Conservation (phyloP, 768 basidiomycete species). For the Termitomyces sp. region DNA sequence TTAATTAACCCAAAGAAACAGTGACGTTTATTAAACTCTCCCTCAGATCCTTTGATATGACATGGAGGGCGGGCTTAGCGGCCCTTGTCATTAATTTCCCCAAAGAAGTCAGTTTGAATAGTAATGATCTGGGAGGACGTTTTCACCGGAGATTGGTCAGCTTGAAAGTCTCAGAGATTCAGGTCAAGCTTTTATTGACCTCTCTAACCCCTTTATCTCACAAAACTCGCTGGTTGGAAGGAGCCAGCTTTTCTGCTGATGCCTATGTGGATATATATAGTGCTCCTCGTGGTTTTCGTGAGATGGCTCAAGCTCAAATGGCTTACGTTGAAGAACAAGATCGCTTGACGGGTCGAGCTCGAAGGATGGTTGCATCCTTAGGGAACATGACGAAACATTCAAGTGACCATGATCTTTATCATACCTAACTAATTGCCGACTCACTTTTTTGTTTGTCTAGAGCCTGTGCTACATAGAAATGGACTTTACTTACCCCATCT, state of each 20-base stretch:
- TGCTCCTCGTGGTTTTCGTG: slow-evolving; percentile 51
- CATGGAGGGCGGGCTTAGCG: slow-evolving; percentile 47
- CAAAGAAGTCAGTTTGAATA: slow-evolving; percentile 57
- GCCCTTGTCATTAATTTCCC: slow-evolving; percentile 52
- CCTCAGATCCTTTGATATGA: slow-evolving; percentile 46
- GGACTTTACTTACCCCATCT: slow-evolving; percentile 45
- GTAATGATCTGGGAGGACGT: slow-evolving; percentile 70
- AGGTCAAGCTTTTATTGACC: slow-evolving; percentile 44
- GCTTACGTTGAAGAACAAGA: slow-evolving; percentile 73
- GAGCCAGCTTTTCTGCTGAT: slow-evolving; percentile 47
- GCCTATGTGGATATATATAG: slow-evolving; percentile 64
- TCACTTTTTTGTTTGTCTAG: slow-evolving; percentile 11
- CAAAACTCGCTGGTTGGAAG: slow-evolving; percentile 61
- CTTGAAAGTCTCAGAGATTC: slow-evolving; percentile 47
- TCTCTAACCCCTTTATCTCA: slow-evolving; percentile 29
- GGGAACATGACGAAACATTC: slow-evolving; percentile 9
- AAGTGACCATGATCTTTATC: slow-evolving; percentile 7
- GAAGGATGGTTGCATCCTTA: slow-evolving; percentile 37
- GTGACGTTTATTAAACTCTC: slow-evolving; percentile 82
- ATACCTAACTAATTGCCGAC: neutral
- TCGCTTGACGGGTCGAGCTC: slow-evolving; percentile 54
- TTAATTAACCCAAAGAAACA: slow-evolving; percentile 21
- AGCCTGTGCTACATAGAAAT: slow-evolving; percentile 29
- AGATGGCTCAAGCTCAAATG: slow-evolving; percentile 46
- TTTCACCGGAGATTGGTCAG: slow-evolving; percentile 60